Evolutionary conservation across 345 rosid genomes (phyloP).

Genomic region (Lagerstroemia speciosa): DNA sequence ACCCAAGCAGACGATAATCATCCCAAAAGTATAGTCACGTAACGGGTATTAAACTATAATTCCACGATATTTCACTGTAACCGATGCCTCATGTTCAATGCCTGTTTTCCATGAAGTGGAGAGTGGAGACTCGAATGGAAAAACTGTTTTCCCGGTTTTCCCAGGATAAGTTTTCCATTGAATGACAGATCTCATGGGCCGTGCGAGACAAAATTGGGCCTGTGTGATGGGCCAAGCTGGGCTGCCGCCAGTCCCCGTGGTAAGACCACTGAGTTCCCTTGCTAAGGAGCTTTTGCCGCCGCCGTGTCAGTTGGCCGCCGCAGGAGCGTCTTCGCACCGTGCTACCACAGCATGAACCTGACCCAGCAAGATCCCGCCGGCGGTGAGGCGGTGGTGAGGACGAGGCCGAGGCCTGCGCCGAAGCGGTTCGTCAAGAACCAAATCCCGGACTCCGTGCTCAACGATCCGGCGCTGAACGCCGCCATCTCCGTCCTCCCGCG

Average conservation of each 20-base stretch:
- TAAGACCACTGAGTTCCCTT: background rate
- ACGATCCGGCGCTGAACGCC: constrained; percentile 63
- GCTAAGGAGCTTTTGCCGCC: background rate
- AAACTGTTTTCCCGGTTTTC: too few relatives aligned
- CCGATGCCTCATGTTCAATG: too few relatives aligned
- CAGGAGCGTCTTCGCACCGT: background rate
- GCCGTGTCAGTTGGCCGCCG: background rate
- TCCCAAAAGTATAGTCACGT: too few relatives aligned
- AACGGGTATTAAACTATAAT: too few relatives aligned
- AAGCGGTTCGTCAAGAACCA: constrained; percentile 80
- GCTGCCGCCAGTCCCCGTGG: background rate
- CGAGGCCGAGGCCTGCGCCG: constrained; percentile 40
- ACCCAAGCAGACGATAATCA: too few relatives aligned
- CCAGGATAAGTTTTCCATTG: too few relatives aligned
- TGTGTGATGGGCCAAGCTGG: background rate
- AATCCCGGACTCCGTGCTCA: constrained; percentile 77
- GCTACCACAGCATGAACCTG: background rate
- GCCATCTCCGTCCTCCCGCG: constrained; percentile 67
- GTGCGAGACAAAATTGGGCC: too few relatives aligned
- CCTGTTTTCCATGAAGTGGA: too few relatives aligned
- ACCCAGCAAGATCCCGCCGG: background rate
- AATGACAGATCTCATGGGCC: too few relatives aligned
- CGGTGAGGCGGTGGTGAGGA: background rate
- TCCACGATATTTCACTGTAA: too few relatives aligned
- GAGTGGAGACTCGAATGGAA: too few relatives aligned